Conservation (phyloP, 2,329 filamentous ascomycete genomes). For the Calonectria naviculata region DNA sequence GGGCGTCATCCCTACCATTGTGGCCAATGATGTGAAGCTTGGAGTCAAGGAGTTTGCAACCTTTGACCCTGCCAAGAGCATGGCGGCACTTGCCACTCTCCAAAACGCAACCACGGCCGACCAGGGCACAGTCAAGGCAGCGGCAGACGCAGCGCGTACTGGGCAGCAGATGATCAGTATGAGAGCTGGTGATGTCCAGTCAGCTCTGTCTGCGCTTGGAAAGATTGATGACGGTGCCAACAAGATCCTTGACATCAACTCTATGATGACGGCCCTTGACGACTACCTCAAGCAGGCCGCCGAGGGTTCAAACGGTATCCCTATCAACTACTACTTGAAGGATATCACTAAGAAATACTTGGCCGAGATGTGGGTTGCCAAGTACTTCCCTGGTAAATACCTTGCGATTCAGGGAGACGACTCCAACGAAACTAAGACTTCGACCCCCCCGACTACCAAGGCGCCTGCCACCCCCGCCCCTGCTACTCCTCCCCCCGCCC, state of each 20-base stretch:
- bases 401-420: constrained; percentile 27
- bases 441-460: too few species aligned
- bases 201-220: neutral
- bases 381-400: constrained; percentile 27
- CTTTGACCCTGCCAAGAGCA: constrained; percentile 9
- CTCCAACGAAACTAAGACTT: too few species aligned
- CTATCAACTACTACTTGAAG: constrained; percentile 34
- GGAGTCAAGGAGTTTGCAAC: constrained; percentile 10
- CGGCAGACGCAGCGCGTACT: neutral
- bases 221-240: constrained; percentile 18
- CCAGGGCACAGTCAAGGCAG: neutral
- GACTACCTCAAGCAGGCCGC: constrained; percentile 23
- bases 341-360: constrained; percentile 28
- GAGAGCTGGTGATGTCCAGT: neutral
- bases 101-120: constrained; percentile 7
- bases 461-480: too few species aligned
- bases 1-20: constrained; percentile 7
- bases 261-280: constrained; percentile 28
- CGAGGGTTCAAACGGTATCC: constrained; percentile 9
- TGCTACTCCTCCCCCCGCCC: too few species aligned
- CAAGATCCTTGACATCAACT: constrained; percentile 27
- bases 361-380: constrained; percentile 31
- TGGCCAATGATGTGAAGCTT: constrained; percentile 15
- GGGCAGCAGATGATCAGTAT: neutral
- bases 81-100: neutral